phyloP scores from a whole-genome alignment of 2,329 filamentous ascomycete species.

The Ascochyta viciae-villosae region DNA sequence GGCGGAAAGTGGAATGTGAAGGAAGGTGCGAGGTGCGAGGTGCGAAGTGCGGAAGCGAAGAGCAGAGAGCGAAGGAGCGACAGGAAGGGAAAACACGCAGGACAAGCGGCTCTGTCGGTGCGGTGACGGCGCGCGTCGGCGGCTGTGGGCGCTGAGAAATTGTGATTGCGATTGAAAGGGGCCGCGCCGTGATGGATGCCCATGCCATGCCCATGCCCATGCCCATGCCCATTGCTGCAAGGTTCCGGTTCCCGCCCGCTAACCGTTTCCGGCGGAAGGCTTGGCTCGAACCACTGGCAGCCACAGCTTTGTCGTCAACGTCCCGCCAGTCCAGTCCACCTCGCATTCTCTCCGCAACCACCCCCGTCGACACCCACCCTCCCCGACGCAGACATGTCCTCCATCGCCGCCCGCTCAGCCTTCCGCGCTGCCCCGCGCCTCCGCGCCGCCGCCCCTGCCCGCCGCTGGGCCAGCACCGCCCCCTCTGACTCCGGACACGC shows the following conservation, averaged over 20 bases:
- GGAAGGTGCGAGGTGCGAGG: too few species aligned
- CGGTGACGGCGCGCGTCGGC: slow-evolving; percentile 13
- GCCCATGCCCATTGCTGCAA: slow-evolving; percentile 4
- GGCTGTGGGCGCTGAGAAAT: slow-evolving; percentile 7
- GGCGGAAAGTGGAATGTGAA: background rate
- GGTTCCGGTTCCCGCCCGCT: slow-evolving; percentile 5
- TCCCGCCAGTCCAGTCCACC: slow-evolving; percentile 17
- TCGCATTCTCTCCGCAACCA: slow-evolving; percentile 23
- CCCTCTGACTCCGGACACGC: slow-evolving; percentile 42
- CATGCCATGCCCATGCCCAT: background rate
- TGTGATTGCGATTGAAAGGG: slow-evolving; percentile 13
- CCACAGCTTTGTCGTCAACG: slow-evolving; percentile 21
- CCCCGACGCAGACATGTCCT: slow-evolving; percentile 50
- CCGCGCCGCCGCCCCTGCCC: slow-evolving; percentile 44
- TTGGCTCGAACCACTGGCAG: slow-evolving; percentile 18
- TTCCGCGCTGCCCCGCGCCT: slow-evolving; percentile 57
- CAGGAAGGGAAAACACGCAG: slow-evolving; percentile 27
- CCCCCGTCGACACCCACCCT: slow-evolving; percentile 21
- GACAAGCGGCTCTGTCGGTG: slow-evolving; percentile 9
- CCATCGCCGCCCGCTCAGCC: slow-evolving; percentile 54
- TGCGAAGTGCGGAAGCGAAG: too few species aligned
- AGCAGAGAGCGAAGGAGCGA: slow-evolving; percentile 20
- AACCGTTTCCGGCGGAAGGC: slow-evolving; percentile 9
- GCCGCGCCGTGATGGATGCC: slow-evolving; percentile 1
- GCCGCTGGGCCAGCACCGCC: slow-evolving; percentile 48